Evolutionary conservation across 768 basidiomycete species (phyloP), one percentile per base, ranked within the genome.

Genomic region (Mrakia gelida): DNA sequence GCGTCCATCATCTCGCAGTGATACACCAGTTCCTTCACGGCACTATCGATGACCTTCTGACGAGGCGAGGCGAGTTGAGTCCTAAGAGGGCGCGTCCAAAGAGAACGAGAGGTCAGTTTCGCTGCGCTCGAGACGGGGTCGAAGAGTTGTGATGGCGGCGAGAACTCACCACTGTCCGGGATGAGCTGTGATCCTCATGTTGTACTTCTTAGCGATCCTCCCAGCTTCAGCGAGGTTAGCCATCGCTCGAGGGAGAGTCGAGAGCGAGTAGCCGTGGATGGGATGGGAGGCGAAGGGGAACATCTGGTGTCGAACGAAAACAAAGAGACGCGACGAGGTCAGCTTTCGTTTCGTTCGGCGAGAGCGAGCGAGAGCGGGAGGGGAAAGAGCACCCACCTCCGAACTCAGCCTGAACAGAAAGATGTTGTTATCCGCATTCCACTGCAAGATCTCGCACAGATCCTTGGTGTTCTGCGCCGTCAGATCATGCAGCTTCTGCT

Each of bases 221-320:
- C 92, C 93, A 32, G 89, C 90, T 86, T 86, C 87, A 81, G 87
- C 87, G 63, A 89, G 81, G 76, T 87, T 88, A 38, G 85, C 84
- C 8, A 88, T 86, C 9, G 92, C 94, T 13, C 23, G 30, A 15
- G 78, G 78, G 78, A 92, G 95, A 26, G 75, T 61, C 11, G 89
- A 88, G 34, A 98, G 87, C 23, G 89, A 88, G 83, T 98, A 97
- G 0, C 94, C 94, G 81, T 94, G 89, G 28, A 86, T 87, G 26
- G 85, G 86, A 80, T 98, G 95, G 1, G 92, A 92, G 0, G 94
- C 94, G 81, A 91, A 97, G 0, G 95, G 94, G 84, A 97, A 96
- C 89, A 97, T 91, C 80, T 94, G 11, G n/a, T 88, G n/a, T n/a
- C n/a, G 89, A 75, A 96, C 34, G 49, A 52, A 65, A 34, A 75